These are phyloP conservation scores for Annulohypoxylon moriforme DNA, from an alignment of 495 filamentous ascomycete genomes.

Conservation along the genomic window DNA sequence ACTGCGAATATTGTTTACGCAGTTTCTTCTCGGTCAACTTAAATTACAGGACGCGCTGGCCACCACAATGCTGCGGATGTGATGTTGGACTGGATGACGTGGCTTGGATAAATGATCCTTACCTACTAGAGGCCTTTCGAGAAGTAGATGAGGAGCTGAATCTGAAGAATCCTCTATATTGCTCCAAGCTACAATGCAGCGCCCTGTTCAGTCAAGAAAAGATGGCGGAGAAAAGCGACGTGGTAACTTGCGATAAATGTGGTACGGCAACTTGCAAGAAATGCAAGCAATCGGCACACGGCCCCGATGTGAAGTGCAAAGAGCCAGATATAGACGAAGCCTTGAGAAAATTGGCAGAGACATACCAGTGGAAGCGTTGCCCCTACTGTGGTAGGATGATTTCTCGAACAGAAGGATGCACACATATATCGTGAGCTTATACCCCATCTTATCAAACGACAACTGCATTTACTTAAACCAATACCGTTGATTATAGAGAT, in stretches of 20 bases:
- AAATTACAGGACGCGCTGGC: background rate
- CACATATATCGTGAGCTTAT: constrained; percentile 22
- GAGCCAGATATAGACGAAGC: background rate
- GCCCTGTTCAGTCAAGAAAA: background rate
- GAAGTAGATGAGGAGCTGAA: background rate
- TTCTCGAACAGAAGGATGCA: background rate
- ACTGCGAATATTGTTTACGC: constrained; percentile 11
- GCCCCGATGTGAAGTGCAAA: background rate
- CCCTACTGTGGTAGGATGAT: constrained; percentile 10
- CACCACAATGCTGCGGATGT: background rate
- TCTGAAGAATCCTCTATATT: background rate
- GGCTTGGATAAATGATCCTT: background rate
- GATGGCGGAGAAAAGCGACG: background rate
- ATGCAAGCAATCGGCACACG: constrained; percentile 14
- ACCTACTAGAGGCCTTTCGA: background rate
- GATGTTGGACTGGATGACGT: background rate
- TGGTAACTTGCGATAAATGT: constrained; percentile 21
- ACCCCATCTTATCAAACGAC: background rate
- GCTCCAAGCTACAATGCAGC: constrained; percentile 16
- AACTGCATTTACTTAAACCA: too few species aligned
- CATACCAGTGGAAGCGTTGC: constrained; percentile 8
- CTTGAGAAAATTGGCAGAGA: background rate
- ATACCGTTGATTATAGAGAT: background rate
- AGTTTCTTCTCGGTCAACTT: background rate
- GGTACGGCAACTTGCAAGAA: constrained; percentile 9